These are phyloP conservation scores for Crassisporium funariophilum DNA, from an alignment of 768 basidiomycete genomes.

Conservation along the genomic window DNA sequence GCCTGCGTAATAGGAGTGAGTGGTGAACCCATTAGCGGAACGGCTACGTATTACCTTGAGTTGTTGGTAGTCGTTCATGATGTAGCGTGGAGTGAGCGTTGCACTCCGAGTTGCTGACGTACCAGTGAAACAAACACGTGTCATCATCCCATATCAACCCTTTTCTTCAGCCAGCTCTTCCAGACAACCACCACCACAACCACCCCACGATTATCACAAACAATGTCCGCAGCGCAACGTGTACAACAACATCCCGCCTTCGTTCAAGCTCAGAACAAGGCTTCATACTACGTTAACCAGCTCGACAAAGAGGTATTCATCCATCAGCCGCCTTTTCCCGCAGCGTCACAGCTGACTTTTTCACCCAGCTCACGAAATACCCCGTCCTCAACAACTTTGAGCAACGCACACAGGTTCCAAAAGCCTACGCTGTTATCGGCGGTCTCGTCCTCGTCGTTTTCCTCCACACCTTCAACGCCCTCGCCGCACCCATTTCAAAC, in stretches of 20 bases:
- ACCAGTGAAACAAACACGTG: conserved; percentile 60
- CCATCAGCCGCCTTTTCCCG: conserved; percentile 1
- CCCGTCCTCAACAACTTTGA: conserved; percentile 83
- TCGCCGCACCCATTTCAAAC: conserved; percentile 92
- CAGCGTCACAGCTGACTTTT: conserved; percentile 10
- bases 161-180: conserved; percentile 25
- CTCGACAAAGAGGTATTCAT: conserved; percentile 93
- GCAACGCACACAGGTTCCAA: conserved; percentile 89
- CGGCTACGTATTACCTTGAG: conserved; percentile 44
- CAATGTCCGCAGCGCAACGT: conserved; percentile 85
- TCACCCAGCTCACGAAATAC: conserved; percentile 75
- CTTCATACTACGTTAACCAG: conserved; percentile 78
- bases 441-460: conserved; percentile 63
- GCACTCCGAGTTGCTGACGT: conserved; percentile 41
- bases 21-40: neutral
- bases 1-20: conserved; percentile 36
- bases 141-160: conserved; percentile 57
- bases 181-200: conserved; percentile 24
- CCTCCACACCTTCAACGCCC: conserved; percentile 86
- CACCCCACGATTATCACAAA: conserved; percentile 27
- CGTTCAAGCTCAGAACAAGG: conserved; percentile 83
- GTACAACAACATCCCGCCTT: conserved; percentile 87
- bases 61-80: conserved; percentile 59
- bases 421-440: conserved; percentile 86
- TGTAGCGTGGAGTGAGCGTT: conserved; percentile 26